These are phyloP conservation scores for Excoecaria agallocha DNA, from an alignment of 345 rosid species.

Conservation along the genomic window DNA sequence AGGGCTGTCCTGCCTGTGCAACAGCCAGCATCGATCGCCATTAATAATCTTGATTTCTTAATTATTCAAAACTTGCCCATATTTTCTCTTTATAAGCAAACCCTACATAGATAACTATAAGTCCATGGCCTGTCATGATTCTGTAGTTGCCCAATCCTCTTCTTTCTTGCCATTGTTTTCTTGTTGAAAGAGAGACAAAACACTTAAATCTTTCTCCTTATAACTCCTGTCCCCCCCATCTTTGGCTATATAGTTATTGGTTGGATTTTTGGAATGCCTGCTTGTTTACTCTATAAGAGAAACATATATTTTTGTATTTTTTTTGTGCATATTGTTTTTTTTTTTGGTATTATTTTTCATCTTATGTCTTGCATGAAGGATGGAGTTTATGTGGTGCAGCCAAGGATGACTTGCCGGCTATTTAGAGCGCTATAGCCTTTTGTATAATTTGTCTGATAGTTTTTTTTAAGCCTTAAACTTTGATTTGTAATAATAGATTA, in stretches of 20 bases:
- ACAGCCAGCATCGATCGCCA: too few relatives aligned
- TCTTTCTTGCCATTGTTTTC: conserved; percentile 14
- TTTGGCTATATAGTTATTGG: too few relatives aligned
- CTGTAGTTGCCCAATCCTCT: conserved; percentile 30
- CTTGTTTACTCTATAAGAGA: not conserved
- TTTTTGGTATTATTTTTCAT: conserved; percentile 27
- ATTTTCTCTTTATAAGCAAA: conserved; percentile 15
- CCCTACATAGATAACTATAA: conserved; percentile 4
- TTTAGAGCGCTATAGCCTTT: too few relatives aligned
- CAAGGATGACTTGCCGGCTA: conserved; percentile 89
- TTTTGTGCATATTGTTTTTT: not conserved
- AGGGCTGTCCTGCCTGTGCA: too few relatives aligned
- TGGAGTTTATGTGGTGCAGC: conserved; percentile 50
- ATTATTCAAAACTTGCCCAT: too few relatives aligned
- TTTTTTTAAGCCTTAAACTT: too few relatives aligned
- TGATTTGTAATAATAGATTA: too few relatives aligned
- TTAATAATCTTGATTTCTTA: too few relatives aligned
- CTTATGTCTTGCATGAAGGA: conserved; percentile 57
- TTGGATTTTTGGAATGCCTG: not conserved
- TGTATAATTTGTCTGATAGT: too few relatives aligned
- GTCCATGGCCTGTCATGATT: conserved; percentile 30
- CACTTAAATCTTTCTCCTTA: conserved; percentile 26
- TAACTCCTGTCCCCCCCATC: conserved; percentile 15
- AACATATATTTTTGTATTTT: not conserved
- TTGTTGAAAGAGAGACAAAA: not conserved